A percentile compares a stretch with the other conserved stretches of the same genome.
Evolutionary conservation across 2,329 filamentous ascomycete genomes (phyloP).

Genomic region (Aspergillus ustus): DNA sequence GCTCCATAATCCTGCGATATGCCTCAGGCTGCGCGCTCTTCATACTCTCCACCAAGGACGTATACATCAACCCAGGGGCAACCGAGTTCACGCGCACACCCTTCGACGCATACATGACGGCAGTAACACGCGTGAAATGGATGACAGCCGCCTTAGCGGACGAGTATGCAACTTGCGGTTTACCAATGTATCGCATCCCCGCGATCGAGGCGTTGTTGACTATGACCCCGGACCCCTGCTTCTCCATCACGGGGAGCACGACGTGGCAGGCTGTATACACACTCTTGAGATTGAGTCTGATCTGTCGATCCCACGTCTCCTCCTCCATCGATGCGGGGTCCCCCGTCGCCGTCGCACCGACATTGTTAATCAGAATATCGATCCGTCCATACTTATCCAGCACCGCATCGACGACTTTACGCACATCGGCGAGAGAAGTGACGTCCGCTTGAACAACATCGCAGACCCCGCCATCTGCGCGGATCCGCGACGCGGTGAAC

Average conservation of each 20-base stretch:
- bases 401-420: conserved; percentile 57
- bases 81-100: background rate
- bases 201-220: conserved; percentile 58
- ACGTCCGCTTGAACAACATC: conserved; percentile 55
- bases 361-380: conserved; percentile 66
- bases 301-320: conserved; percentile 57
- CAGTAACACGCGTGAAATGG: background rate
- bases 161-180: background rate
- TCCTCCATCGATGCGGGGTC: conserved; percentile 56
- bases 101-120: background rate
- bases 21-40: conserved; percentile 53
- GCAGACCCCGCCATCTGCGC: conserved; percentile 39
- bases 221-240: conserved; percentile 41
- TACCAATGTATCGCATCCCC: conserved; percentile 45
- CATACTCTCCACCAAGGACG: conserved; percentile 54
- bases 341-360: conserved; percentile 61
- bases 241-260: conserved; percentile 32
- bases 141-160: background rate
- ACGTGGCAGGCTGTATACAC: conserved; percentile 58
- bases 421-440: conserved; percentile 58
- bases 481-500: background rate
- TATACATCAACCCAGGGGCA: conserved; percentile 28
- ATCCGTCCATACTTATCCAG: conserved; percentile 59
- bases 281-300: conserved; percentile 61
- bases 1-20: conserved; percentile 30